These are phyloP conservation scores for Pyrenopolyporus hunteri DNA, from an alignment of 495 filamentous ascomycete species.

Conservation along the genomic window DNA sequence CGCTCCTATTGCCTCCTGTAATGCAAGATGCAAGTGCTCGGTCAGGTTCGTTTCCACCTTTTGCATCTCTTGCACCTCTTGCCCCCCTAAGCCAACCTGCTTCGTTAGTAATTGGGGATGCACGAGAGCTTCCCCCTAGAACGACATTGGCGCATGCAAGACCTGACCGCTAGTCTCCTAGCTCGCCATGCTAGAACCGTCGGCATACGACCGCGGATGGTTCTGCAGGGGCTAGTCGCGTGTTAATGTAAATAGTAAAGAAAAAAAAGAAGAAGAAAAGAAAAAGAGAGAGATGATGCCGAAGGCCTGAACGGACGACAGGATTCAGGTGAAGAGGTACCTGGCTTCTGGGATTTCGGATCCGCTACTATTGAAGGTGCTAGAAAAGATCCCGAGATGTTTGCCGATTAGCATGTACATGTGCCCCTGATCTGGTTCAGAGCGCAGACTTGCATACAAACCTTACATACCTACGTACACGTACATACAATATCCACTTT, in stretches of 20 bases:
- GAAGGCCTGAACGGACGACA: background rate
- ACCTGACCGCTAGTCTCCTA: constrained; percentile 34
- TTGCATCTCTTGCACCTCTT: constrained; percentile 7
- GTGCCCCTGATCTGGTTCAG: constrained; percentile 28
- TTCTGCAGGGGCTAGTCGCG: constrained; percentile 19
- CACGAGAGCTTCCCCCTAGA: constrained; percentile 10
- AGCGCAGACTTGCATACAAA: constrained; percentile 13
- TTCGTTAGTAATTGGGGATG: constrained; percentile 9
- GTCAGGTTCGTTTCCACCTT: constrained; percentile 27
- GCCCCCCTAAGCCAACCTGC: constrained; percentile 9
- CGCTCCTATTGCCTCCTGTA: constrained; percentile 34
- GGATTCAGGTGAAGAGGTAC: constrained; percentile 11
- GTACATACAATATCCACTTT: background rate
- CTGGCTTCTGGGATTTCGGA: constrained; percentile 20
- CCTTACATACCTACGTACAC: constrained; percentile 5
- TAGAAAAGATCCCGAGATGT: constrained; percentile 36
- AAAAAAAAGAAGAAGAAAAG: background rate
- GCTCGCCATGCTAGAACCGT: constrained; percentile 25
- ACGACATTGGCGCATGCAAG: constrained; percentile 19
- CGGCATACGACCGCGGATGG: constrained; percentile 23
- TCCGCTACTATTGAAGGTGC: constrained; percentile 23
- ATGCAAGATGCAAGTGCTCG: constrained; percentile 35
- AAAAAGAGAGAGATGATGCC: background rate
- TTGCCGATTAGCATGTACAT: constrained; percentile 25
- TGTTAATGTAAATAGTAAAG: constrained; percentile 2